Percentiles rank a stretch among this genome's conserved stretches.
These are phyloP conservation scores for Eutrema japonicum DNA, from an alignment of 345 rosid genomes.

Conservation along the genomic window DNA sequence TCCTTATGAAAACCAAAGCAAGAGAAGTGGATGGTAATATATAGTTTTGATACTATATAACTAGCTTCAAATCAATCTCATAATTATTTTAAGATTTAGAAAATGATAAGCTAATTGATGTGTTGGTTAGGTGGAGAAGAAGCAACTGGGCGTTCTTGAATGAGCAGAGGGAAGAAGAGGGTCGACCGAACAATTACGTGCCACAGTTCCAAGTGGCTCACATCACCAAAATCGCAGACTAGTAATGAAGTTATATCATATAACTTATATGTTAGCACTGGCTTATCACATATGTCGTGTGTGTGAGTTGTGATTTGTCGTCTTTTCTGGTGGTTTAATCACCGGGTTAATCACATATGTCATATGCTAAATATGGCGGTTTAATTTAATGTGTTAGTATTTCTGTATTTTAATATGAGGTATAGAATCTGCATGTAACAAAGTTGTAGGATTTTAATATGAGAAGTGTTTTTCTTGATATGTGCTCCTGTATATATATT, in stretches of 20 bases:
- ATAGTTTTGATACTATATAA: neutral
- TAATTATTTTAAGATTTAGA: neutral
- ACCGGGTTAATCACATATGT: neutral
- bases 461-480: neutral
- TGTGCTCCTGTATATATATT: neutral
- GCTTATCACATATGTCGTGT: neutral
- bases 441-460: neutral
- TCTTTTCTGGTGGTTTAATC: neutral
- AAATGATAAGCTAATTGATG: neutral
- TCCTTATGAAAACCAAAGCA: conserved; percentile 41
- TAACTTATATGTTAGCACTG: neutral
- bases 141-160: conserved; percentile 87
- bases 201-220: conserved; percentile 71
- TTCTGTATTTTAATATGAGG: neutral
- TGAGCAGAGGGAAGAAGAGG: conserved; percentile 68
- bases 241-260: neutral
- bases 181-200: conserved; percentile 51
- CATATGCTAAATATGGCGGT: neutral
- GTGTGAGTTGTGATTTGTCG: neutral
- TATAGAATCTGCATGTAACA: neutral
- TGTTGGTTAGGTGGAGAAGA: conserved; percentile 69
- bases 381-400: neutral
- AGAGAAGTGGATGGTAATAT: conserved; percentile 54
- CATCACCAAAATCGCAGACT: conserved; percentile 29
- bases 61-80: neutral